A percentile compares a stretch with the other conserved stretches of the same genome.
These are phyloP conservation scores for Fraxinus sp. DNA, from an alignment of 305 asterid genomes.

Conservation along the genomic window DNA sequence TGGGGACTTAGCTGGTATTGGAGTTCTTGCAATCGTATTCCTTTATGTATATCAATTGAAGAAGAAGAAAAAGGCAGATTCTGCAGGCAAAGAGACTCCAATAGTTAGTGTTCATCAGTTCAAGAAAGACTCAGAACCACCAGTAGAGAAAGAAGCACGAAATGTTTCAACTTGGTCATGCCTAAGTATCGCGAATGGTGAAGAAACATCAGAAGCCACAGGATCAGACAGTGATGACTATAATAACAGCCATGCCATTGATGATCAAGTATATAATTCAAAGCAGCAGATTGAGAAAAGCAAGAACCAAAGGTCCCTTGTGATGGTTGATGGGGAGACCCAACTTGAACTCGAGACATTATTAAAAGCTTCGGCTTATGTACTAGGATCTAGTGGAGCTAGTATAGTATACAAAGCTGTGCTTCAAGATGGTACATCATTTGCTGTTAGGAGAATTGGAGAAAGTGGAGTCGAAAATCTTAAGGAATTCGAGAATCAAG, in stretches of 20 bases:
- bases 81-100: conserved; percentile 26
- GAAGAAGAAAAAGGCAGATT: conserved; percentile 34
- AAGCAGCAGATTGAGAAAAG: conserved; percentile 14
- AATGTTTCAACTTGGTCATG: conserved; percentile 52
- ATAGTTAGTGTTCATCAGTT: conserved; percentile 22
- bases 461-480: conserved; percentile 45
- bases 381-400: conserved; percentile 69
- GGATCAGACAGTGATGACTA: conserved; percentile 54
- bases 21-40: conserved; percentile 50
- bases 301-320: conserved; percentile 41
- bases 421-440: conserved; percentile 64
- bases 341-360: conserved; percentile 63
- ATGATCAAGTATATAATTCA: conserved; percentile 9
- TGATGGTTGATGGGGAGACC: conserved; percentile 78
- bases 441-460: conserved; percentile 84
- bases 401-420: conserved; percentile 83
- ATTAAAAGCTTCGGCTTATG: conserved; percentile 78
- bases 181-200: conserved; percentile 42
- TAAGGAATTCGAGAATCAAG: conserved; percentile 65
- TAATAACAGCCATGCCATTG: not conserved
- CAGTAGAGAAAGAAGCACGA: conserved; percentile 34
- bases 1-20: conserved; percentile 66
- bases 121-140: conserved; percentile 37
- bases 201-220: conserved; percentile 53
- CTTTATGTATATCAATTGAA: conserved; percentile 49